phyloP scores from a whole-genome alignment of 176 grass and related monocot genomes.

The Ananas comosus region DNA sequence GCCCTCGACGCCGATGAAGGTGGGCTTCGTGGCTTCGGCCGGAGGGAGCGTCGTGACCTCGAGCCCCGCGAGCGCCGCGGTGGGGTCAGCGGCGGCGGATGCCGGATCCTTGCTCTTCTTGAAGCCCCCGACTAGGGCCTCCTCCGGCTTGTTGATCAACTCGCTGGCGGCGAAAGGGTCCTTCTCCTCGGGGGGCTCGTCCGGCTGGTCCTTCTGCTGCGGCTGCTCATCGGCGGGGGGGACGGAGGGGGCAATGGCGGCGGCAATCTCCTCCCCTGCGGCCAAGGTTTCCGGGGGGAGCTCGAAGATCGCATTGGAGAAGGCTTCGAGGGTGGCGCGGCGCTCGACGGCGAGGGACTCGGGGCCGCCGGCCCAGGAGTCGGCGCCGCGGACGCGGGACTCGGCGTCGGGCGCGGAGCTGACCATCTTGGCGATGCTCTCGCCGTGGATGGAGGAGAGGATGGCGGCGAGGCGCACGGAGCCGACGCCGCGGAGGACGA shows the following conservation, averaged over 20 bases:
- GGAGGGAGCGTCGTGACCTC: conserved; percentile 80
- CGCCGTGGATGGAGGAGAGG: conserved; percentile 88
- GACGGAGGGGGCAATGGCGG: conserved; percentile 45
- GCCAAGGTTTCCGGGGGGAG: conserved; percentile 73
- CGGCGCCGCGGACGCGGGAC: conserved; percentile 63
- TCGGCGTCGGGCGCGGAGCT: conserved; percentile 76
- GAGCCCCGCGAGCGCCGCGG: conserved; percentile 73
- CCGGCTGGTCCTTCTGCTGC: conserved; percentile 39
- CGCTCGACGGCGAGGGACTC: conserved; percentile 60
- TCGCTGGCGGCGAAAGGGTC: conserved; percentile 93
- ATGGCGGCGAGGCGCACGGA: conserved; percentile 83
- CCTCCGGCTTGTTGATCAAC: conserved; percentile 76
- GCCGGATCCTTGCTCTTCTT: conserved; percentile 79
- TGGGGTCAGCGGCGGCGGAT: conserved; percentile 52
- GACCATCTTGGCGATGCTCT: conserved; percentile 94
- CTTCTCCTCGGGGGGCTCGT: conserved; percentile 47
- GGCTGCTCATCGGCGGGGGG: conserved; percentile 42
- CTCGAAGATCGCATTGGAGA: conserved; percentile 52
- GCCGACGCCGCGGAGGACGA: conserved; percentile 83
- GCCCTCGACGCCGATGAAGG: conserved; percentile 78
- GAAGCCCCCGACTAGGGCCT: conserved; percentile 79
- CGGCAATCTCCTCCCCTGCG: conserved; percentile 73
- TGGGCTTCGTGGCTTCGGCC: conserved; percentile 86
- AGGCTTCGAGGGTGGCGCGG: conserved; percentile 51
- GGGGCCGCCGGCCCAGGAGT: conserved; percentile 45